Evolutionary conservation across 2,329 filamentous ascomycete species (phyloP).

Genomic region (Aspergillus amoenus): DNA sequence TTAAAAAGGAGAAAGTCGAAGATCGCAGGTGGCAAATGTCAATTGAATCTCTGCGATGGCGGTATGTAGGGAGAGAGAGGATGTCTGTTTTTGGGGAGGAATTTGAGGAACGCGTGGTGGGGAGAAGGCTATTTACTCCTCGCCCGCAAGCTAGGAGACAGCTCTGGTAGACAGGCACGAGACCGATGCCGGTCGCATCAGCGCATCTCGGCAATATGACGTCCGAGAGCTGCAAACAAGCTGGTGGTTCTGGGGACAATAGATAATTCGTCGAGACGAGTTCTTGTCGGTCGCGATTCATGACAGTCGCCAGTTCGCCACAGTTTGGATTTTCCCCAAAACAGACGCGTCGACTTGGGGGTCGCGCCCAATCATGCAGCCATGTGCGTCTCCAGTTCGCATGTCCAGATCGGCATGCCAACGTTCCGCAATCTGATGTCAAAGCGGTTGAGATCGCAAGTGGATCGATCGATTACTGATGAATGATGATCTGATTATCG

Average conservation of each 20-base stretch:
- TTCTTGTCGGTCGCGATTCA: no score
- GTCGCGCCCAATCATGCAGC: not conserved
- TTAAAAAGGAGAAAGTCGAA: no score
- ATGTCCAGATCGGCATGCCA: not conserved
- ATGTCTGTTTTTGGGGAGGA: not conserved
- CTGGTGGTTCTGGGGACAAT: not conserved
- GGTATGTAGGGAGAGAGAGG: not conserved
- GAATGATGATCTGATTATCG: not conserved
- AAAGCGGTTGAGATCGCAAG: not conserved
- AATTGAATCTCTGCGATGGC: not conserved
- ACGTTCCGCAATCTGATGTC: not conserved
- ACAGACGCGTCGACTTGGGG: not conserved
- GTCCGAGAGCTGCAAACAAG: constrained; percentile 16
- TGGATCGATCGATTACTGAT: not conserved
- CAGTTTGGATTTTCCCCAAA: not conserved
- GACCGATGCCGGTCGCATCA: constrained; percentile 17
- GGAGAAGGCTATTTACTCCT: not conserved
- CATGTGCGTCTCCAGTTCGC: not conserved
- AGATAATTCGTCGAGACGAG: not conserved
- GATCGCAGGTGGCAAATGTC: not conserved
- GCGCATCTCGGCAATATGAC: constrained; percentile 12
- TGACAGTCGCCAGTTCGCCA: not conserved
- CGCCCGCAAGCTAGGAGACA: not conserved
- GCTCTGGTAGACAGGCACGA: not conserved
- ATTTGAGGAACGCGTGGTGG: not conserved